Conservation (phyloP, 306 rosid genomes). For the Acacia melanoxylon region DNA sequence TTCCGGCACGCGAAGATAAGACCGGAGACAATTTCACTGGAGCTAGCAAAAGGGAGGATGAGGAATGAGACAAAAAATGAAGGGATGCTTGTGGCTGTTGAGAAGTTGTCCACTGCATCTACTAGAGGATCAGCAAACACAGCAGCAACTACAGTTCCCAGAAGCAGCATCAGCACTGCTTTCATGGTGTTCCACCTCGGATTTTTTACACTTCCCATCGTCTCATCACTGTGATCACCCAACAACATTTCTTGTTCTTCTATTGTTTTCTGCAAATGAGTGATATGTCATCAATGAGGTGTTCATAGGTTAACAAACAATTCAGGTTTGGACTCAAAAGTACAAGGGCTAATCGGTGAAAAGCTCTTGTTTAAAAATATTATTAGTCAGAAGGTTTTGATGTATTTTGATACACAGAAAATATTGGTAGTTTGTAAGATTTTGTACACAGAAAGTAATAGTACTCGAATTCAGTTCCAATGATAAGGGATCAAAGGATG, state of each 20-base stretch:
- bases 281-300: neutral
- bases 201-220: constrained; percentile 25
- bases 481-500: neutral
- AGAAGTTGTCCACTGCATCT: constrained; percentile 67
- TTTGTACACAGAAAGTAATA: too few species aligned
- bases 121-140: constrained; percentile 64
- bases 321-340: neutral
- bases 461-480: too few species aligned
- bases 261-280: constrained; percentile 26
- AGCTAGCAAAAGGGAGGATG: constrained; percentile 61
- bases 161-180: constrained; percentile 49
- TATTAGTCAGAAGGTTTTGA: too few species aligned
- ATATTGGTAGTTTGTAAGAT: too few species aligned
- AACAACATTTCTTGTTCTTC: constrained; percentile 12
- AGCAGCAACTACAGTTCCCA: constrained; percentile 66
- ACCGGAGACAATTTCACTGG: constrained; percentile 68
- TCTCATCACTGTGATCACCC: constrained; percentile 37
- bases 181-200: constrained; percentile 35
- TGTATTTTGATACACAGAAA: too few species aligned
- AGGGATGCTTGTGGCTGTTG: constrained; percentile 63
- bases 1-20: constrained; percentile 63
- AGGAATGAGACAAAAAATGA: constrained; percentile 72
- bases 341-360: neutral
- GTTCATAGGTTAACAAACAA: neutral
- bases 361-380: too few species aligned